Conservation (phyloP, 345 rosid species). For the Euphorbia tirucalli region DNA sequence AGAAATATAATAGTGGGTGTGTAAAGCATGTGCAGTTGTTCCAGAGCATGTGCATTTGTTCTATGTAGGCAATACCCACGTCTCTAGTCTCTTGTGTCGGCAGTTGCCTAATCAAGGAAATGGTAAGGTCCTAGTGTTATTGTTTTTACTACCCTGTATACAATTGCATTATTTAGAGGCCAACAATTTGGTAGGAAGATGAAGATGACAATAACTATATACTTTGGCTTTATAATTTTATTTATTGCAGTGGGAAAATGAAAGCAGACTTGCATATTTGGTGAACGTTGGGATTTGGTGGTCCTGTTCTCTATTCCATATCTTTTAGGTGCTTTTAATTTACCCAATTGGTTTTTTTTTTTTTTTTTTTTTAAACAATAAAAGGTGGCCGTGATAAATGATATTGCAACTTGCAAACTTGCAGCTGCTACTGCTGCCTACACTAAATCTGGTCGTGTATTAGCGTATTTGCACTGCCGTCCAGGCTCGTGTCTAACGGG, state of each 20-base stretch:
- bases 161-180: slow-evolving; percentile 2
- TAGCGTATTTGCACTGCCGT: too few relatives aligned
- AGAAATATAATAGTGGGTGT: slow-evolving; percentile 11
- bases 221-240: too few relatives aligned
- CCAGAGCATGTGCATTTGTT: slow-evolving; percentile 34
- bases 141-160: not conserved
- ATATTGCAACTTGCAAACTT: too few relatives aligned
- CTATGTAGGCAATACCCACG: not conserved
- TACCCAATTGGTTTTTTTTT: too few relatives aligned
- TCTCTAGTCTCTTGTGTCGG: slow-evolving; percentile 22
- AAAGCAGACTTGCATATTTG: not conserved
- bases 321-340: too few relatives aligned
- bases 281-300: slow-evolving; percentile 3
- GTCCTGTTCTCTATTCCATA: not conserved
- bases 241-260: not conserved
- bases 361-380: too few relatives aligned
- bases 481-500: too few relatives aligned
- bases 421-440: too few relatives aligned
- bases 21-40: slow-evolving; percentile 32
- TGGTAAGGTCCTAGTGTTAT: slow-evolving; percentile 10
- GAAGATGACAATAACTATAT: not conserved
- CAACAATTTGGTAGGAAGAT: not conserved
- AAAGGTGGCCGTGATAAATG: too few relatives aligned
- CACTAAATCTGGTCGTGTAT: too few relatives aligned
- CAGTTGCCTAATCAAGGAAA: slow-evolving; percentile 21